Evolutionary conservation across 768 basidiomycete genomes (phyloP), one percentile per base, ranked within the genome.

Genomic region (Leccinellum rugosiceps): DNA sequence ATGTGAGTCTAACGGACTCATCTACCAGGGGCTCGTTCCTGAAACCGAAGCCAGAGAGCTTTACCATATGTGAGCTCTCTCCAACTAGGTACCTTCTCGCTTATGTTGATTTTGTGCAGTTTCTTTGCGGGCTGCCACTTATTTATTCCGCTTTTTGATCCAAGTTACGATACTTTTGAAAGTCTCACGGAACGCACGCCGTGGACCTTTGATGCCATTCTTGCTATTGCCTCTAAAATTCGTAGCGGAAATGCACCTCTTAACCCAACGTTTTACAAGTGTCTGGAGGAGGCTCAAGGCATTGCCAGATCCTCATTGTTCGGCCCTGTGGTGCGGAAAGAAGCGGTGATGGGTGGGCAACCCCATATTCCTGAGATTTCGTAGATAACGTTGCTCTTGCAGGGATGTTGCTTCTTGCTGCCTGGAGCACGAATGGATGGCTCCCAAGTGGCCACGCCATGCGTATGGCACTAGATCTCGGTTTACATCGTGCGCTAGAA

Each of bases 111-210:
- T 49, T 32, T 28, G 58, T 26, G 59, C 78, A 94, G 92, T 68
- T 98, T 96, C 80, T 96, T 96, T 78, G 87, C 90, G 57, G 94
- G 94, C 50, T 97, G 94, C 75, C 91, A 97, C 77, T 82, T 94
- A 70, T 98, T 97, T 79, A 93, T 97, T 63, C 94, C 95, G 48
- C 80, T 97, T 60, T 97, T 95, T 78, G 94, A 97, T 75, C 90
- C 92, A 31, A 76, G 79, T 58, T 96, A 94, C 75, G 95, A 98
- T 78, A 92, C 92, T 15, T 95, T 91, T 76, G 94, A 96, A 71
- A 86, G 86, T 63, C 80, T 95, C 65, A 88, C 88, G 79, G 92
- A 93, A 72, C 87, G 95, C 64, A 91, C 90, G 6, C 95, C 95
- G 5, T 98, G 94, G 89, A 94, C 93, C 53, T 94, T 94, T 72